Conservation (phyloP, 306 rosid genomes). For the Vicia faba region DNA sequence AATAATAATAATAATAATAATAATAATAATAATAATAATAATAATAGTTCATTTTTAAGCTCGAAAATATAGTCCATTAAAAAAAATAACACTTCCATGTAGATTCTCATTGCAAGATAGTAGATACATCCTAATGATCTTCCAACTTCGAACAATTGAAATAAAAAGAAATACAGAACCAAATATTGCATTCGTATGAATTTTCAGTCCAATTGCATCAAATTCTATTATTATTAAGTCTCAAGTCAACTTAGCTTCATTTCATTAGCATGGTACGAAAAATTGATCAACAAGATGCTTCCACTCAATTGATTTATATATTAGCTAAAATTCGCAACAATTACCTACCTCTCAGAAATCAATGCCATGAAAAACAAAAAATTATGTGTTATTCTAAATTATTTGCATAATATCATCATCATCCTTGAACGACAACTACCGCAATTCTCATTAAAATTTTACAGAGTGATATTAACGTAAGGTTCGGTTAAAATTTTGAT, state of each 20-base stretch:
- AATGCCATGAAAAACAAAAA: neutral
- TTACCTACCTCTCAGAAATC: neutral
- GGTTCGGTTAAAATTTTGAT: neutral
- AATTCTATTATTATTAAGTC: neutral
- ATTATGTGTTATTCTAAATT: neutral
- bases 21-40: no score
- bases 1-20: no score
- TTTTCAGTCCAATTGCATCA: neutral
- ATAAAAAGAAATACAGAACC: slow-evolving; percentile 1
- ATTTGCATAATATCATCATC: slow-evolving; percentile 21
- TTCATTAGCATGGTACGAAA: slow-evolving; percentile 3
- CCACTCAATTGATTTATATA: slow-evolving; percentile 16
- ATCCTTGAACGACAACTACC: slow-evolving; percentile 18
- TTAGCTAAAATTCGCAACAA: slow-evolving; percentile 14
- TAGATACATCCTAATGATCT: neutral
- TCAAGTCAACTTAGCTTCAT: slow-evolving; percentile 9
- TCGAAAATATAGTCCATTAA: neutral
- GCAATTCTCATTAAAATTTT: no score
- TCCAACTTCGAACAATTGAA: slow-evolving; percentile 28
- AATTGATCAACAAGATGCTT: slow-evolving; percentile 12
- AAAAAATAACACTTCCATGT: neutral
- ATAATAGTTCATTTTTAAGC: neutral
- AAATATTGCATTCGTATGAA: slow-evolving; percentile 6
- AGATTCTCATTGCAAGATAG: slow-evolving; percentile 14
- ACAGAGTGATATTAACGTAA: slow-evolving; percentile 1